Base-by-base conservation (phyloP, 768 basidiomycete genomes). In the Boletus insuetus region DNA sequence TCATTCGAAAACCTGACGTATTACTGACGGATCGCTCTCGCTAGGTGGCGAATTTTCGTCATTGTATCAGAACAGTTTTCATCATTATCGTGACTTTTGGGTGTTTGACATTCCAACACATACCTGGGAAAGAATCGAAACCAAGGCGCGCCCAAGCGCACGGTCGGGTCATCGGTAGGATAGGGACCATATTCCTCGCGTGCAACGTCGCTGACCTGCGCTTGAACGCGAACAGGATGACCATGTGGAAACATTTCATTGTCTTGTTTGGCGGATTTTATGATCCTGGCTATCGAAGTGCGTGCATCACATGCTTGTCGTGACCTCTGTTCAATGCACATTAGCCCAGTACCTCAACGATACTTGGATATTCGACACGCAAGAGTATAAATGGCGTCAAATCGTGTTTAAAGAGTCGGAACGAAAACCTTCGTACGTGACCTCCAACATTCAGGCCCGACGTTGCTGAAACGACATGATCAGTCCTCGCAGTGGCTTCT, bases 1-100 rank as follows among this genome's bases (percentile, higher is more conserved):
- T n/a, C 17, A 31, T 34, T 13, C 0, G 1, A 1, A 10, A 7
- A 5, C 14, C 20, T 19, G 1, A 17, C 40, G 16, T 17, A 0
- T 34, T 8, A 11, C 26, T 49, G 39, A 62, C 0, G 14, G 5
- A 39, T 26, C 24, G 1, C n/a, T 6, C 29, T 16, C 22, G 26
- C n/a, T 55, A 86, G 86, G 90, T 26, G 92, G 94, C 13, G 94
- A 95, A 69, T 96, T 89, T 62, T 91, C 91, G 0, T 89, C 88
- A 1, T 68, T 91, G 7, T 79, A 89, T 59, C 92, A 94, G 68
- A 93, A 83, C 34, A 83, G 82, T 0, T 92, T 94, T 69, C 89
- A 92, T 58, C 91, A 94, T 62, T 95, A 92, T 64, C 82, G 90
- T 43, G 91, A 94, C 65, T 86, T 95, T 64, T 94, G 94, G 89